These are phyloP conservation scores for Nitzschia sp. DNA, from an alignment of 108 stramenopile genomes.

Conservation along the genomic window DNA sequence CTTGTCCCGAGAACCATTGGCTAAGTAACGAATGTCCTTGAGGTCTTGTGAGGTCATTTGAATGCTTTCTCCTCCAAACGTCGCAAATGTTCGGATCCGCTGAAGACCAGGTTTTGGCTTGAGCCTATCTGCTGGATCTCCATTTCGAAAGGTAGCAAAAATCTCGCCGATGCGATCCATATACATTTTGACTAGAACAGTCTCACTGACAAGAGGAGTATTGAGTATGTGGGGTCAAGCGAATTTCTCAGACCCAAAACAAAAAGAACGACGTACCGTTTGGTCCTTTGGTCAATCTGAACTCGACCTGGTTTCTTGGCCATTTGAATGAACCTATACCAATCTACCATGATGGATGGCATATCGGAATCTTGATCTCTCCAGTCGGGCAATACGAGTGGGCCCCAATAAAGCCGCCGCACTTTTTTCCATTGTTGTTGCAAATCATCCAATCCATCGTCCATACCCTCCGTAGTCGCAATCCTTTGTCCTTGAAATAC, in stretches of 20 bases:
- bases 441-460: slow-evolving; percentile 20
- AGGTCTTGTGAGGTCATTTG: slow-evolving; percentile 31
- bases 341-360: slow-evolving; percentile 67
- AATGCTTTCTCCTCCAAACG: slow-evolving; percentile 38
- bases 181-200: slow-evolving; percentile 7
- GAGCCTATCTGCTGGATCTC: slow-evolving; percentile 20
- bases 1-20: slow-evolving; percentile 41
- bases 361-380: slow-evolving; percentile 23
- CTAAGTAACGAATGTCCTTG: slow-evolving; percentile 18
- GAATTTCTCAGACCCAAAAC: not conserved
- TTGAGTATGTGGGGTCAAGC: too few species aligned
- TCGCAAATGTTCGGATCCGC: slow-evolving; percentile 36
- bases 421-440: slow-evolving; percentile 23
- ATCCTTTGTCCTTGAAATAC: slow-evolving; percentile 14
- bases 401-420: slow-evolving; percentile 42
- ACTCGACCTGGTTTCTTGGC: slow-evolving; percentile 54
- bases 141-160: slow-evolving; percentile 16
- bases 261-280: slow-evolving; percentile 40
- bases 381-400: slow-evolving; percentile 64
- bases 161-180: slow-evolving; percentile 26
- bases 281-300: slow-evolving; percentile 56
- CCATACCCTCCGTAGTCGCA: slow-evolving; percentile 1
- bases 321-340: slow-evolving; percentile 50
- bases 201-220: slow-evolving; percentile 12
- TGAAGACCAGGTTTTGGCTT: slow-evolving; percentile 26